Percentiles rank a stretch among this genome's conserved stretches.
Evolutionary conservation across 768 basidiomycete genomes (phyloP).

Genomic region (Brasilioporus rufonigricans): DNA sequence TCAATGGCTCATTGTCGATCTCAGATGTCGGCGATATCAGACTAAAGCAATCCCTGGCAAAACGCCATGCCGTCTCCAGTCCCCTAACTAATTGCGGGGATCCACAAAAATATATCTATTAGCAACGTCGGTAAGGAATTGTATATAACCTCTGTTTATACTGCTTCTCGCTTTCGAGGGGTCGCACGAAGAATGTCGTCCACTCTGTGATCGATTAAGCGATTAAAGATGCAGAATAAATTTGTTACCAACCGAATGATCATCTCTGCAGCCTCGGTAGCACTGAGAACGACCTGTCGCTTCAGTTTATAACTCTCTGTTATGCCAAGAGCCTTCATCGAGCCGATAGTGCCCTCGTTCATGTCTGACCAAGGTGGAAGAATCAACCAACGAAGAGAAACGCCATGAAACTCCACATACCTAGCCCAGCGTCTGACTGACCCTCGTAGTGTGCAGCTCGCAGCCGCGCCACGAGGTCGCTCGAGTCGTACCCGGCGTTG

Average conservation of each 20-base stretch:
- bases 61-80: no score
- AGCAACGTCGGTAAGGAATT: background rate
- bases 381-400: background rate
- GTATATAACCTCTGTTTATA: no score
- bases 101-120: constrained; percentile 3
- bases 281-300: constrained; percentile 89
- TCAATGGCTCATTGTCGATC: no score
- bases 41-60: no score
- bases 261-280: constrained; percentile 98
- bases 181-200: constrained; percentile 89
- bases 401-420: constrained; percentile 44
- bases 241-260: constrained; percentile 71
- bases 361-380: constrained; percentile 57
- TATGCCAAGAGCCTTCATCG: constrained; percentile 84
- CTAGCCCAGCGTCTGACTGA: constrained; percentile 78
- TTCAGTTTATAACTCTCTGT: constrained; percentile 99
- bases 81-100: no score
- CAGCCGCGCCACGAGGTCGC: constrained; percentile 85
- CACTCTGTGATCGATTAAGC: constrained; percentile 48
- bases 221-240: background rate
- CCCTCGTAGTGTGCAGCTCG: constrained; percentile 95
- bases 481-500: constrained; percentile 98
- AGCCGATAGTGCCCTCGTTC: constrained; percentile 79
- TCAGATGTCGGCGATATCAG: no score
- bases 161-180: constrained; percentile 82